These are phyloP conservation scores for Pilobolus umbonatus DNA, from an alignment of 192 early-diverging fungal genomes.

Conservation along the genomic window DNA sequence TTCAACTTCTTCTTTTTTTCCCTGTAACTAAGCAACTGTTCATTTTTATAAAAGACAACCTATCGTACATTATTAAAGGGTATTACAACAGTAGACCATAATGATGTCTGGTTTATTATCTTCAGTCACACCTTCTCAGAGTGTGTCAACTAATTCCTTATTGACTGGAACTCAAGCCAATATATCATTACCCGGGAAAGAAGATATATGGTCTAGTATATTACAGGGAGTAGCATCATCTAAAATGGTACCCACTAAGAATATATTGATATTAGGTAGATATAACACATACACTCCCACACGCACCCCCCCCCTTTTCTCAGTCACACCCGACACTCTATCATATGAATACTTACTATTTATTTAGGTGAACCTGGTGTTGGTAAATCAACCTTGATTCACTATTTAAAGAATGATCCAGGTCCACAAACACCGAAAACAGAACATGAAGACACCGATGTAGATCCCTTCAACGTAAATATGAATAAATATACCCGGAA, in stretches of 20 bases:
- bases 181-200: slow-evolving; percentile 18
- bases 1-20: neutral
- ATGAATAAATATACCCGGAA: slow-evolving; percentile 34
- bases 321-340: neutral
- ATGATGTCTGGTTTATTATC: slow-evolving; percentile 10
- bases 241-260: slow-evolving; percentile 69
- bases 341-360: neutral
- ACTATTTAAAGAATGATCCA: slow-evolving; percentile 50
- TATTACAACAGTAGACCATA: neutral
- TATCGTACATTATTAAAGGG: neutral
- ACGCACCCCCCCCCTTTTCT: neutral
- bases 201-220: slow-evolving; percentile 78
- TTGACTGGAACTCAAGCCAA: neutral
- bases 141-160: slow-evolving; percentile 7
- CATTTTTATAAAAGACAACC: neutral
- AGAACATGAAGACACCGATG: slow-evolving; percentile 32
- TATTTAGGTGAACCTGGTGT: slow-evolving; percentile 63
- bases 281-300: neutral
- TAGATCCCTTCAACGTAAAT: slow-evolving; percentile 39
- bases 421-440: slow-evolving; percentile 27
- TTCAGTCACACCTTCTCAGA: slow-evolving; percentile 13
- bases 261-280: slow-evolving; percentile 76
- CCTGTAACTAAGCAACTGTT: no score
- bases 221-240: slow-evolving; percentile 72
- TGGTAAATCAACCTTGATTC: slow-evolving; percentile 82